Percentiles rank a stretch among this genome's conserved stretches.
Conservation (phyloP, 164 flowering plant species). For the Vitis rotundifolia region DNA sequence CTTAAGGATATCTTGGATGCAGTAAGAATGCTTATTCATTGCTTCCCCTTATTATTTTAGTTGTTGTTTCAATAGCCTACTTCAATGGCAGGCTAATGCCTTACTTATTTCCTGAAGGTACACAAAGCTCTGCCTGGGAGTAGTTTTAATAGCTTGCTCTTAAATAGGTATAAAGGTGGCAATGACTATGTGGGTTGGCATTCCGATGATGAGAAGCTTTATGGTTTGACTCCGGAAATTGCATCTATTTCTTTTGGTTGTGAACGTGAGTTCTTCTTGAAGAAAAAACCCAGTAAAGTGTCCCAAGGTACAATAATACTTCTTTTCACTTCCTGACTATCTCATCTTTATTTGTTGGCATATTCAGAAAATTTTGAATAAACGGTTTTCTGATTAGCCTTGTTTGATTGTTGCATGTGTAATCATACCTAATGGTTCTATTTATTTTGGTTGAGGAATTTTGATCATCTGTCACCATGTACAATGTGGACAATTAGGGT, state of each 20-base stretch:
- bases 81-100: not conserved
- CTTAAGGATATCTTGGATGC: constrained; percentile 60
- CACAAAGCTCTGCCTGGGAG: constrained; percentile 83
- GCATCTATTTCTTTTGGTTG: constrained; percentile 92
- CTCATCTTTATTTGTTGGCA: not conserved
- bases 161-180: constrained; percentile 85
- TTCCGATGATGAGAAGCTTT: constrained; percentile 93
- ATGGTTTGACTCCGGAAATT: constrained; percentile 83
- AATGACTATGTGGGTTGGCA: constrained; percentile 94
- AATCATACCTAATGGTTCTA: too few species aligned
- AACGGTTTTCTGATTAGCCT: not conserved
- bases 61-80: not conserved
- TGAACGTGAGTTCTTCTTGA: constrained; percentile 82
- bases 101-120: constrained; percentile 44
- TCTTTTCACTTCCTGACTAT: not conserved
- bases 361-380: not conserved
- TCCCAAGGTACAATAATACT: constrained; percentile 36
- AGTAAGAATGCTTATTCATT: constrained; percentile 35
- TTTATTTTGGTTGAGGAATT: too few species aligned
- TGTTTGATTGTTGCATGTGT: too few species aligned
- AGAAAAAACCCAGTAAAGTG: constrained; percentile 49
- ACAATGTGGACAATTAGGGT: too few species aligned
- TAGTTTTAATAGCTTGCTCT: constrained; percentile 77
- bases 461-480: too few species aligned
- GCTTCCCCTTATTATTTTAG: not conserved